Evolutionary conservation across 1,139 yeast species (phyloP).

Genomic region (Blastobotrys illinoisensis): DNA sequence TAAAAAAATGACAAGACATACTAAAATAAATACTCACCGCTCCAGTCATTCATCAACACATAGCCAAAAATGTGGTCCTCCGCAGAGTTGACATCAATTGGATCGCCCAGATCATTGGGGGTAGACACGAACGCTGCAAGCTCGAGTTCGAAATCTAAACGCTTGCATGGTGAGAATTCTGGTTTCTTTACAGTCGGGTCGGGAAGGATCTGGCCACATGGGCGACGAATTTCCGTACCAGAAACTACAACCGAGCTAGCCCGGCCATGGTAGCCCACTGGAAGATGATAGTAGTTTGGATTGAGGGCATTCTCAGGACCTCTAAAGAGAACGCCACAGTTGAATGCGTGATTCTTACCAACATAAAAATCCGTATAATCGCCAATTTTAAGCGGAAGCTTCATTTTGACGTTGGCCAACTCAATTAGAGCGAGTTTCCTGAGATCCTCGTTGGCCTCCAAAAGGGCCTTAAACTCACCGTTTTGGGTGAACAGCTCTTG

Average conservation of each 20-base stretch:
- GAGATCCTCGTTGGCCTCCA: conserved; percentile 16
- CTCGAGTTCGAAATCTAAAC: conserved; percentile 26
- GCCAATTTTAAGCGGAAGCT: conserved; percentile 23
- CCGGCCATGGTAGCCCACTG: conserved; percentile 29
- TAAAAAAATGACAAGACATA: too few species aligned
- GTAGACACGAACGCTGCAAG: conserved; percentile 23
- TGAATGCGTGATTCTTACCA: conserved; percentile 24
- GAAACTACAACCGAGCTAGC: conserved; percentile 26
- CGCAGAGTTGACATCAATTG: conserved; percentile 22
- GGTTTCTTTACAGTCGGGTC: conserved; percentile 16
- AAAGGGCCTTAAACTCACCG: conserved; percentile 16
- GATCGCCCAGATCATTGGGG: conserved; percentile 21
- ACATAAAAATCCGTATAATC: conserved; percentile 28
- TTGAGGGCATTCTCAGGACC: conserved; percentile 24
- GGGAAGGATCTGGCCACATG: conserved; percentile 23
- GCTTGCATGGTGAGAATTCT: conserved; percentile 15
- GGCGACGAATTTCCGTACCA: conserved; percentile 25
- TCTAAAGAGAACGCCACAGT: conserved; percentile 24
- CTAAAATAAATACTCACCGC: conserved; percentile 3
- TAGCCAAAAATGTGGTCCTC: conserved; percentile 26
- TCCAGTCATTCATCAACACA: conserved; percentile 29
- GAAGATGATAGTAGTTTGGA: conserved; percentile 25
- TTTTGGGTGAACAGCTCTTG: conserved; percentile 17
- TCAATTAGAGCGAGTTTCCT: conserved; percentile 12
- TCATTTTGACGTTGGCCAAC: conserved; percentile 11